Evolutionary conservation across 352 stramenopile genomes (phyloP).

Genomic region (Pythium phragmiticola): DNA sequence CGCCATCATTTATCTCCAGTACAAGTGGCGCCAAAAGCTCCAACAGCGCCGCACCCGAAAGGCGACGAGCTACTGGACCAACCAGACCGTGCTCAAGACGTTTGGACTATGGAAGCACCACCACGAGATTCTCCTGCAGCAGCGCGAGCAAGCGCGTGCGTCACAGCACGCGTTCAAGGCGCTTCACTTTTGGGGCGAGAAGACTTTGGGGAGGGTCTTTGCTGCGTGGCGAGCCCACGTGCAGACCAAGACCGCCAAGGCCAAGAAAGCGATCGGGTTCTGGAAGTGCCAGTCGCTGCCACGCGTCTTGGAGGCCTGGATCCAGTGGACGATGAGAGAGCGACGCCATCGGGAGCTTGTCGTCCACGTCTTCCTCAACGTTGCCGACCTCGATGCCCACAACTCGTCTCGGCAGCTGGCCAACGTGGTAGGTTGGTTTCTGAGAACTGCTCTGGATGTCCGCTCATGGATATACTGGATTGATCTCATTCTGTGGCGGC

Average conservation of each 20-base stretch:
- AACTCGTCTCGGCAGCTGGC: constrained; percentile 63
- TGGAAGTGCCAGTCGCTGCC: constrained; percentile 71
- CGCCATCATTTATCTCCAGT: constrained; percentile 56
- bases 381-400: constrained; percentile 57
- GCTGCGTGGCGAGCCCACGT: constrained; percentile 42
- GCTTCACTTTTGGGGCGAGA: constrained; percentile 60
- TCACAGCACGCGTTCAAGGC: constrained; percentile 43
- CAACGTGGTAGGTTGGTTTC: constrained; percentile 32
- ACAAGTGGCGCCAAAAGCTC: constrained; percentile 49
- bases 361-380: constrained; percentile 60
- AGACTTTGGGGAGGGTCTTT: constrained; percentile 48
- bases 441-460: background rate
- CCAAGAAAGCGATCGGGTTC: constrained; percentile 61
- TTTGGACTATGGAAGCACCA: constrained; percentile 52
- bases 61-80: constrained; percentile 64
- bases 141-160: constrained; percentile 32
- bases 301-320: constrained; percentile 58
- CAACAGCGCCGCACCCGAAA: constrained; percentile 45
- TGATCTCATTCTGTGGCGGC: background rate
- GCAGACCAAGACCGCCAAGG: constrained; percentile 36
- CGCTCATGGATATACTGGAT: background rate
- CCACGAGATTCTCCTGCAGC: constrained; percentile 4
- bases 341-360: constrained; percentile 35
- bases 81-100: constrained; percentile 46
- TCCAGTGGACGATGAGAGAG: constrained; percentile 25